Percentiles rank a stretch among this genome's conserved stretches.
Conservation (phyloP, 225 moss, liverwort and hornwort species). For the Sphagnum tenellum region DNA sequence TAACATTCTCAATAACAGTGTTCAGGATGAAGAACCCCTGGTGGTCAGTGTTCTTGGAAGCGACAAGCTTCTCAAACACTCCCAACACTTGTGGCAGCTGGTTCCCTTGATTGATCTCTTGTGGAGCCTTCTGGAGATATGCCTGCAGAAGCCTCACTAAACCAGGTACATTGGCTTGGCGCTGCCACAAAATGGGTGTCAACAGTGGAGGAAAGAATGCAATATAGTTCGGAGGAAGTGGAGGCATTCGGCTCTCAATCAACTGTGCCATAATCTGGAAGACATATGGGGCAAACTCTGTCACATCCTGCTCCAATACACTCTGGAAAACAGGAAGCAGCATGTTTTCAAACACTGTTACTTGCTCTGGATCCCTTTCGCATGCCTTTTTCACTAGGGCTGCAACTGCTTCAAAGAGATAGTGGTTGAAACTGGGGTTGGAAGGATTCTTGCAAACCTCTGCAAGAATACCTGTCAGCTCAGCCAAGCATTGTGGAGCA, state of each 20-base stretch:
- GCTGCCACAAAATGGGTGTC: slow-evolving; percentile 66
- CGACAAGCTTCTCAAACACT: slow-evolving; percentile 84
- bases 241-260: slow-evolving; percentile 68
- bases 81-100: slow-evolving; percentile 69
- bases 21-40: slow-evolving; percentile 95
- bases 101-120: slow-evolving; percentile 72
- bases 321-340: slow-evolving; percentile 76
- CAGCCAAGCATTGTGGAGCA: slow-evolving; percentile 61
- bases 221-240: slow-evolving; percentile 65
- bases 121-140: slow-evolving; percentile 81
- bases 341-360: slow-evolving; percentile 59
- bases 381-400: slow-evolving; percentile 83
- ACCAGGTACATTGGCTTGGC: slow-evolving; percentile 95
- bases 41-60: slow-evolving; percentile 80
- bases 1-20: slow-evolving; percentile 91
- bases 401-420: slow-evolving; percentile 95
- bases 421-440: slow-evolving; percentile 98
- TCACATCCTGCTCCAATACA: slow-evolving; percentile 73
- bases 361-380: slow-evolving; percentile 57
- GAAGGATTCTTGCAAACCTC: slow-evolving; percentile 93
- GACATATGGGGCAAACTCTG: slow-evolving; percentile 90
- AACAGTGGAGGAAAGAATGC: slow-evolving; percentile 60
- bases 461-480: slow-evolving; percentile 67
- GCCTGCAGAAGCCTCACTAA: slow-evolving; percentile 93
- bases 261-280: slow-evolving; percentile 94